phyloP scores from a whole-genome alignment of 306 rosid genomes.

The Vigna nakashimae region DNA sequence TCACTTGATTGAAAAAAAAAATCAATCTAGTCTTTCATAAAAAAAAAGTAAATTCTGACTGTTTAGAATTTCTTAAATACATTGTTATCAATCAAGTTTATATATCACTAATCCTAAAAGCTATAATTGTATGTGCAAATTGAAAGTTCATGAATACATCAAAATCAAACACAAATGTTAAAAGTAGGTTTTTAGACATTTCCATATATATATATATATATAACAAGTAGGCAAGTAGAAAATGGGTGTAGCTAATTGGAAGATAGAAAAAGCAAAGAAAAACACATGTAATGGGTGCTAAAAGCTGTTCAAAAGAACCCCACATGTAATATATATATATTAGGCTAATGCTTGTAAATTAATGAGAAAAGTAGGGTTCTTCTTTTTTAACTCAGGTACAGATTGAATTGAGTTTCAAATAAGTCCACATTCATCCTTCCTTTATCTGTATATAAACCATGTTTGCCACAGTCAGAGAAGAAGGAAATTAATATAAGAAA shows the following conservation, averaged over 20 bases:
- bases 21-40: too few relatives aligned
- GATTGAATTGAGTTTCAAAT: conserved; percentile 49
- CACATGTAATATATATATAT: conserved; percentile 34
- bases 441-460: conserved; percentile 48
- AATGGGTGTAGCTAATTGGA: neutral
- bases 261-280: neutral
- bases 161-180: neutral
- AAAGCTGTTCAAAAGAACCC: conserved; percentile 17
- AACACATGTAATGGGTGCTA: neutral
- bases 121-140: neutral
- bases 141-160: neutral
- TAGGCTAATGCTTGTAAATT: conserved; percentile 48
- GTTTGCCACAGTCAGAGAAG: conserved; percentile 13
- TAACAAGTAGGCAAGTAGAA: conserved; percentile 3
- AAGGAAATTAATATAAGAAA: neutral
- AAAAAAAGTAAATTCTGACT: too few relatives aligned
- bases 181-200: neutral
- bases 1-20: too few relatives aligned
- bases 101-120: too few relatives aligned
- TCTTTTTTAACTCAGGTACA: neutral
- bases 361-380: conserved; percentile 48
- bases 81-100: too few relatives aligned
- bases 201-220: neutral
- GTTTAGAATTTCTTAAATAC: too few relatives aligned
- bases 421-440: conserved; percentile 61